These are phyloP conservation scores for Podaxis rugospora DNA, from an alignment of 768 basidiomycete species.

Conservation along the genomic window DNA sequence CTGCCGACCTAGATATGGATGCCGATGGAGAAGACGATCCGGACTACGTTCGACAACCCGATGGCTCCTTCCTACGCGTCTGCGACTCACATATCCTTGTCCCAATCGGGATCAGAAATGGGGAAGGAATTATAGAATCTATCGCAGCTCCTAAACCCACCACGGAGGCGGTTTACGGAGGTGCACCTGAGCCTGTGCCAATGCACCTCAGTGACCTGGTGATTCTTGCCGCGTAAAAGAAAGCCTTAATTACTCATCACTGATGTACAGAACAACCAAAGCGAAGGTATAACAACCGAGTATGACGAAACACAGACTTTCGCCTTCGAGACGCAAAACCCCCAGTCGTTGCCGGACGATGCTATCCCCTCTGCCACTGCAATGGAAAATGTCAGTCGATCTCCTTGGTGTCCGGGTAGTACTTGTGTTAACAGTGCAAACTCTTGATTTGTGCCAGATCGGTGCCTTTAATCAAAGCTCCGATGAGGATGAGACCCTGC, in stretches of 20 bases:
- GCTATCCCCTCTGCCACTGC: not conserved
- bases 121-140: conserved; percentile 50
- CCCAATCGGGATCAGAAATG: conserved; percentile 57
- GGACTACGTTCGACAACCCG: conserved; percentile 32
- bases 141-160: conserved; percentile 25
- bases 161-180: conserved; percentile 45
- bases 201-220: conserved; percentile 56
- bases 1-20: conserved; percentile 46
- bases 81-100: conserved; percentile 24
- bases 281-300: conserved; percentile 13
- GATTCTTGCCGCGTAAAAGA: conserved; percentile 12
- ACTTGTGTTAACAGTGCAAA: not conserved
- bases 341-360: not conserved
- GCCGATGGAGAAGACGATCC: conserved; percentile 59
- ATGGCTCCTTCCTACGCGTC: conserved; percentile 28
- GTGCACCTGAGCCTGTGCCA: conserved; percentile 47
- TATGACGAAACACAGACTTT: conserved; percentile 51
- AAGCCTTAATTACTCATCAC: not conserved
- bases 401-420: not conserved
- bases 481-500: conserved; percentile 1
- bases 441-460: not conserved
- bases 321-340: not conserved
- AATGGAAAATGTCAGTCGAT: not conserved
- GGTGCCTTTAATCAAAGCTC: too few relatives aligned
- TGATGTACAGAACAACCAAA: conserved; percentile 14